Base-by-base conservation (phyloP, 768 basidiomycete genomes). In the Serpula lacrymans region DNA sequence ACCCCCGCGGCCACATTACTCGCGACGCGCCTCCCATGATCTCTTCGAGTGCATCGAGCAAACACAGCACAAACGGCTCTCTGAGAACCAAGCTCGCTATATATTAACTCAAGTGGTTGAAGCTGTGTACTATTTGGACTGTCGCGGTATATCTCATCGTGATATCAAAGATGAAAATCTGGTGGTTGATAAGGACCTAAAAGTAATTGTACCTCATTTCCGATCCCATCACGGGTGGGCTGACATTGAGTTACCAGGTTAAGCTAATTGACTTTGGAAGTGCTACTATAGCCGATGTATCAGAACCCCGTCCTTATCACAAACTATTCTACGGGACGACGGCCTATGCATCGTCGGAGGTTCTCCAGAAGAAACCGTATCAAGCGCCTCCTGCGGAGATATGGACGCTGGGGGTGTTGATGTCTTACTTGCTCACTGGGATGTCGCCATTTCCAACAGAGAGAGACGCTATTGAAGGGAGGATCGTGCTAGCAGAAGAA, bases 91-190 rank as follows among this genome's bases (percentile, higher is more conserved):
- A 55, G 86, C 91, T 8, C 78, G 82, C 38, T 82, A 82, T 62
- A 81, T 96, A 50, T 92, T 95, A 58, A 70, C 74, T 24, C 94
- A 97, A 64, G 78, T 96, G 31, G 88, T 90, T 37, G 86, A 91
- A 41, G 87, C 83, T 26, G 85, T 93, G 5, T 64, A 76, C 46
- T 90, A 93, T 55, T 74, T 97, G 25, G 76, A 95, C 53, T 67
- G 70, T 33, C 82, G 79, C 45, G 90, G 93, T 20, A 88, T 98
- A 50, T 82, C 86, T 1, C 95, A 99, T 60, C 84, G 95, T 28
- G 95, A 99, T 59, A 82, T 99, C 53, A 99, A 99, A 59, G 95
- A 97, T 41, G 95, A 99, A 62, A 99, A 99, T 55, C 62, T 93
- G 34, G 79, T 91, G 37, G 80, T 91, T 25, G 87, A 88, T 63